phyloP scores from a whole-genome alignment of 805 yeast genomes.

The Clavispora fructus region DNA sequence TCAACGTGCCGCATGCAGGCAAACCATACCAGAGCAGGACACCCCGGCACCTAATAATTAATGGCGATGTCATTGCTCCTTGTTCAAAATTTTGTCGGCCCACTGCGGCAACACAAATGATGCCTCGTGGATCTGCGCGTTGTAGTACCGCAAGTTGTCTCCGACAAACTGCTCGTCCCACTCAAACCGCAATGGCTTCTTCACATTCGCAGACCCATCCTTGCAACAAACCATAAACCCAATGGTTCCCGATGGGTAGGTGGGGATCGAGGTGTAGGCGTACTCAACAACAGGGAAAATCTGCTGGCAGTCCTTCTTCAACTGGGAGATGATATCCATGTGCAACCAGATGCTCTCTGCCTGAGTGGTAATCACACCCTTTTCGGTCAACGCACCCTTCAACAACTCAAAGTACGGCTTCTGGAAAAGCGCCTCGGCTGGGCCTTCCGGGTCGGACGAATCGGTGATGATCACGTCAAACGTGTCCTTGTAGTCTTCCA shows the following conservation, averaged over 20 bases:
- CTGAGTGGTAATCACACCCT: conserved; percentile 90
- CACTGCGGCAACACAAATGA: conserved; percentile 89
- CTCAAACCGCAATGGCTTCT: conserved; percentile 58
- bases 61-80: conserved; percentile 8
- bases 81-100: conserved; percentile 54
- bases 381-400: conserved; percentile 80
- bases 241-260: conserved; percentile 94
- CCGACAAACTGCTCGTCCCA: conserved; percentile 58
- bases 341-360: conserved; percentile 96
- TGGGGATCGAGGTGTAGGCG: conserved; percentile 89
- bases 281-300: conserved; percentile 91
- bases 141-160: conserved; percentile 74
- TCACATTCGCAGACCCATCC: conserved; percentile 59
- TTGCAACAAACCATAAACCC: conserved; percentile 97
- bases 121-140: conserved; percentile 76
- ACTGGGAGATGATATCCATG: conserved; percentile 72
- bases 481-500: conserved; percentile 73
- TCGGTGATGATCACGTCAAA: conserved; percentile 96
- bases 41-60: neutral
- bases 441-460: conserved; percentile 98
- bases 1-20: neutral
- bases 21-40: neutral
- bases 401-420: conserved; percentile 84
- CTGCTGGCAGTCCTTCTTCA: conserved; percentile 74
- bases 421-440: conserved; percentile 91